A percentile compares a stretch with the other conserved stretches of the same genome.
phyloP scores from a whole-genome alignment of 2,329 filamentous ascomycete genomes.

The Diaporthe humulicola region DNA sequence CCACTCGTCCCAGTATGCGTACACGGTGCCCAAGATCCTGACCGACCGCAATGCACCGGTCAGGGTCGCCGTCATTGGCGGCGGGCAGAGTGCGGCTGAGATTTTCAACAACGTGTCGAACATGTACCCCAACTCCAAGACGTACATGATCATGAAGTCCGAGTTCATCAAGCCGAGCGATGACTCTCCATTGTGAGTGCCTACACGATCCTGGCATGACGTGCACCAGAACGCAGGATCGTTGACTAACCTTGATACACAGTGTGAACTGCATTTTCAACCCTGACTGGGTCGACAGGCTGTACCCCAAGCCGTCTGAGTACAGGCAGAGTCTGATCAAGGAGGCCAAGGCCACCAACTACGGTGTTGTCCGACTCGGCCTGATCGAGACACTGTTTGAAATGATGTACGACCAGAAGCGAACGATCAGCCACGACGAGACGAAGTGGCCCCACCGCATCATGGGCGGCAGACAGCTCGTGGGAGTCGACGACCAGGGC shows the following conservation, averaged over 20 bases:
- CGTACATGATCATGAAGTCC: constrained; percentile 83
- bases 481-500: constrained; percentile 68
- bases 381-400: constrained; percentile 92
- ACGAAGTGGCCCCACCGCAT: constrained; percentile 86
- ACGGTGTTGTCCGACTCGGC: constrained; percentile 91
- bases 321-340: constrained; percentile 72
- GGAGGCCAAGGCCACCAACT: constrained; percentile 89
- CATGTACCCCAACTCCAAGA: constrained; percentile 85
- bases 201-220: neutral
- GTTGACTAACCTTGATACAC: constrained; percentile 11
- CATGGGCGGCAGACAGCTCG: constrained; percentile 76
- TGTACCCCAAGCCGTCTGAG: constrained; percentile 76
- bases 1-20: constrained; percentile 89
- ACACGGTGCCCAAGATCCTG: constrained; percentile 72
- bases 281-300: constrained; percentile 82
- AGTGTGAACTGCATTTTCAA: constrained; percentile 98
- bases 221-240: neutral
- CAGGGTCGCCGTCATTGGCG: constrained; percentile 87
- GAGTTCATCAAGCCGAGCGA: constrained; percentile 91
- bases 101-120: constrained; percentile 91
- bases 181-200: constrained; percentile 90
- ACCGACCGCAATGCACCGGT: constrained; percentile 69
- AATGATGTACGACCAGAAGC: constrained; percentile 86
- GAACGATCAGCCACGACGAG: constrained; percentile 77
- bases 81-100: constrained; percentile 93